A percentile compares a stretch with the other conserved stretches of the same genome.
These are phyloP conservation scores for Komagataella populi DNA, from an alignment of 805 yeast genomes.

Conservation along the genomic window DNA sequence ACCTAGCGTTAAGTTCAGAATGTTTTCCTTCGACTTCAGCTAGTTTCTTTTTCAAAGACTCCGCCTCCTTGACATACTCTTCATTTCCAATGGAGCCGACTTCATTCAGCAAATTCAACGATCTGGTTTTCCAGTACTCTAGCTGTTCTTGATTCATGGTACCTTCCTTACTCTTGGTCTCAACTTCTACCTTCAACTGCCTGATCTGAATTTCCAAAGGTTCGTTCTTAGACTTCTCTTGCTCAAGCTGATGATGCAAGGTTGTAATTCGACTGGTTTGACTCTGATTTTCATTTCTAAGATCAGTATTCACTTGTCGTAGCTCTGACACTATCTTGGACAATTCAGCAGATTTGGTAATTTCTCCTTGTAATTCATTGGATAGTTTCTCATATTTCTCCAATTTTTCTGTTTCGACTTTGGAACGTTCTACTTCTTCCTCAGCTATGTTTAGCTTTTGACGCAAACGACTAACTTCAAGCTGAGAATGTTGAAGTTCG, in stretches of 20 bases:
- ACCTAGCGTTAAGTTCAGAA: conserved; percentile 8
- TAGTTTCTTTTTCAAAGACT: conserved; percentile 7
- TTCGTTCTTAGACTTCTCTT: conserved; percentile 19
- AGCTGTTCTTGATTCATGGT: conserved; percentile 35
- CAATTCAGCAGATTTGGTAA: conserved; percentile 33
- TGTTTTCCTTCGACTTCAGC: conserved; percentile 1
- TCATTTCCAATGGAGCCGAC: conserved; percentile 29
- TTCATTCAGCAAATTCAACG: conserved; percentile 31
- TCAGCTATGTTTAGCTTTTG: conserved; percentile 32
- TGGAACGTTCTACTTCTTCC: conserved; percentile 37
- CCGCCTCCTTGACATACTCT: conserved; percentile 7
- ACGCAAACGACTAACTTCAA: conserved; percentile 41
- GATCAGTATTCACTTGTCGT: conserved; percentile 54
- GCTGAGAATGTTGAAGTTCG: conserved; percentile 25
- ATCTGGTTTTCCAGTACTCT: conserved; percentile 42
- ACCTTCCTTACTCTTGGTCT: conserved; percentile 31
- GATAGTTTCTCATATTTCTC: conserved; percentile 11
- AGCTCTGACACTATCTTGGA: conserved; percentile 48
- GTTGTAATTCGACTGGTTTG: conserved; percentile 16
- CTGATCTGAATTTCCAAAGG: conserved; percentile 20
- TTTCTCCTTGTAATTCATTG: conserved; percentile 23
- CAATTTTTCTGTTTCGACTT: conserved; percentile 27
- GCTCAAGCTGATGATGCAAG: conserved; percentile 26
- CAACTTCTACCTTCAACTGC: conserved; percentile 16
- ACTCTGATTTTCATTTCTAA: conserved; percentile 35